A percentile compares a stretch with the other conserved stretches of the same genome.
phyloP scores from a whole-genome alignment of 1,284 basidiomycete genomes.

The Ganoderma sinense region DNA sequence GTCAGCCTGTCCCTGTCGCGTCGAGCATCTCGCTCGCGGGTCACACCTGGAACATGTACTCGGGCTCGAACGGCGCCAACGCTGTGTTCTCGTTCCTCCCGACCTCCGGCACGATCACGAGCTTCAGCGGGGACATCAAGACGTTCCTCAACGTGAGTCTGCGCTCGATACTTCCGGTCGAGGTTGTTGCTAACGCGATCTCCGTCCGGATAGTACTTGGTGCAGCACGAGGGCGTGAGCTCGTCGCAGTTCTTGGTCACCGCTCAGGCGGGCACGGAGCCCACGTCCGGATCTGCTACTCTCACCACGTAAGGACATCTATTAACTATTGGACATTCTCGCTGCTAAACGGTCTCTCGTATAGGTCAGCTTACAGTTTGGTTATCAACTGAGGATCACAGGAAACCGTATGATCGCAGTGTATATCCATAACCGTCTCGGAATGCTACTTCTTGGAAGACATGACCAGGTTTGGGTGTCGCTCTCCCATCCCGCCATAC shows the following conservation, averaged over 20 bases:
- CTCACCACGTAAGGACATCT: conserved; percentile 53
- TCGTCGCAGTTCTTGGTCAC: conserved; percentile 59
- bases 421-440: background rate
- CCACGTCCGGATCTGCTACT: conserved; percentile 61
- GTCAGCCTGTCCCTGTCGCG: conserved; percentile 55
- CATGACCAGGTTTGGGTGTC: background rate
- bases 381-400: conserved; percentile 43
- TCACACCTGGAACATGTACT: conserved; percentile 65
- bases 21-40: conserved; percentile 55
- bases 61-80: conserved; percentile 65
- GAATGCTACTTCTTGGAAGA: background rate
- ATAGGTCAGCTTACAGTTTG: conserved; percentile 51
- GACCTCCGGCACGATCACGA: conserved; percentile 49
- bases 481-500: background rate
- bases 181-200: background rate
- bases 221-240: conserved; percentile 51
- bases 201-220: conserved; percentile 55
- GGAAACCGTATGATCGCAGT: background rate
- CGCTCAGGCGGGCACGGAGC: conserved; percentile 63
- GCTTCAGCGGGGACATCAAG: conserved; percentile 64
- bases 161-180: background rate
- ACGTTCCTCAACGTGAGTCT: conserved; percentile 57
- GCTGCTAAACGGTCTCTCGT: background rate
- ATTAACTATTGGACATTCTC: background rate
- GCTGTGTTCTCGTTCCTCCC: conserved; percentile 71